Conservation (phyloP, 2,329 filamentous ascomycete genomes). For the Trichophyton simii region DNA sequence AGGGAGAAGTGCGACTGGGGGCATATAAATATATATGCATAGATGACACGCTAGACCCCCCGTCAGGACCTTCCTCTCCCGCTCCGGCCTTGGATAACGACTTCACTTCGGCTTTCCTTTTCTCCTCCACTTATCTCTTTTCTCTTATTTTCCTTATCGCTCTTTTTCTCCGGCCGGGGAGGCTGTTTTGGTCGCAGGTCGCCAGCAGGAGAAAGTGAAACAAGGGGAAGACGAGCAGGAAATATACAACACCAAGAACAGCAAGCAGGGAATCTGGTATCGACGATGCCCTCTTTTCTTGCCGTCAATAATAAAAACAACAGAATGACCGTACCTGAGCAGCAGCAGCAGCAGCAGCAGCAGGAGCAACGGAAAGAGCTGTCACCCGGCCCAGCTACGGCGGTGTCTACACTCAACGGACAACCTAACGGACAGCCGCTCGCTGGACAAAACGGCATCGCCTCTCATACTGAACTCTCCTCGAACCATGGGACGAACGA, state of each 20-base stretch:
- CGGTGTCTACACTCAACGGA: background rate
- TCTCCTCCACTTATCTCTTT: background rate
- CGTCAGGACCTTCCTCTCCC: background rate
- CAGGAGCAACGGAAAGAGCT: background rate
- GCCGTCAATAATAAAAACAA: conserved; percentile 39
- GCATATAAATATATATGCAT: background rate
- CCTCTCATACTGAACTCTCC: background rate
- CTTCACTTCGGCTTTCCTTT: background rate
- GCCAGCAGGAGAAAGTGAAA: background rate
- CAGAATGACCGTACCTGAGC: background rate
- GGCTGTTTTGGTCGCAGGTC: background rate
- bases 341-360: background rate
- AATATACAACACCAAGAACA: background rate
- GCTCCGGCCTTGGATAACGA: background rate
- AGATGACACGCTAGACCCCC: background rate
- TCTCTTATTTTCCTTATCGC: background rate
- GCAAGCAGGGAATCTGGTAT: background rate
- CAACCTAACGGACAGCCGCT: background rate
- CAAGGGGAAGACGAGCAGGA: background rate
- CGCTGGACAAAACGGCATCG: background rate
- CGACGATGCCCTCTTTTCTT: conserved; percentile 45
- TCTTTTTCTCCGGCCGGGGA: background rate
- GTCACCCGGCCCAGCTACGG: background rate
- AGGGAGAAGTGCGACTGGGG: background rate
- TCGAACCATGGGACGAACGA: background rate